phyloP scores from a whole-genome alignment of 2,329 filamentous ascomycete species.

The Alternaria longipes region DNA sequence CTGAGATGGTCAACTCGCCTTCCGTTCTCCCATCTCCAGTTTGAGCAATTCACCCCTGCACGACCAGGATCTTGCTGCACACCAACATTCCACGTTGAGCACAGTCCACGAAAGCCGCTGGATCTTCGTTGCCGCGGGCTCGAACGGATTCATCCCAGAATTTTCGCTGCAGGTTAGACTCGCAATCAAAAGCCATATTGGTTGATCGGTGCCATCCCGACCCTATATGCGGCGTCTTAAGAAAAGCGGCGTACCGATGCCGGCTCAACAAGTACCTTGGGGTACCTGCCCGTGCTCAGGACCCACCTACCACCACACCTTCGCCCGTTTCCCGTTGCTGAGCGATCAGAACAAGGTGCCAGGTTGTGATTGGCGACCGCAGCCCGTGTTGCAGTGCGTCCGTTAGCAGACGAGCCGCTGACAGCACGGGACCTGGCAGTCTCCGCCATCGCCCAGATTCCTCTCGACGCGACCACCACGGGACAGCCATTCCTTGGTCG shows the following conservation, averaged over 20 bases:
- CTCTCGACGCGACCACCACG: conserved; percentile 30
- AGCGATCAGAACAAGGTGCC: conserved; percentile 39
- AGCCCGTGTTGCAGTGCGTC: conserved; percentile 33
- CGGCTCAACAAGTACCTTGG: conserved; percentile 46
- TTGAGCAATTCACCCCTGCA: conserved; percentile 38
- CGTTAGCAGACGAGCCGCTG: conserved; percentile 36
- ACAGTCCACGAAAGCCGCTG: conserved; percentile 47
- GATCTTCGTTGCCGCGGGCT: conserved; percentile 48
- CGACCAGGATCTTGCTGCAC: conserved; percentile 33
- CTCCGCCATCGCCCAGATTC: conserved; percentile 29
- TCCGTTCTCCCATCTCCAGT: conserved; percentile 39
- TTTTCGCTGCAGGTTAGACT: conserved; percentile 44
- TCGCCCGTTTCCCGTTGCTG: conserved; percentile 33
- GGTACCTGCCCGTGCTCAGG: conserved; percentile 33
- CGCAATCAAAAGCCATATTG: conserved; percentile 52
- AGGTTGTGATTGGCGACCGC: conserved; percentile 42
- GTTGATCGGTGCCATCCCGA: conserved; percentile 46
- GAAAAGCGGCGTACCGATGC: conserved; percentile 40
- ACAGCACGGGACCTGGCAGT: conserved; percentile 38
- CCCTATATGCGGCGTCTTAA: conserved; percentile 42
- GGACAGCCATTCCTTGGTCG: conserved; percentile 22
- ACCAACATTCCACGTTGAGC: conserved; percentile 50
- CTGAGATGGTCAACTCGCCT: conserved; percentile 32
- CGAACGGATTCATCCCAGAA: conserved; percentile 45
- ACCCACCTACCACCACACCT: conserved; percentile 32